These are phyloP conservation scores for Corylus avellana DNA, from an alignment of 306 rosid genomes.

Conservation along the genomic window DNA sequence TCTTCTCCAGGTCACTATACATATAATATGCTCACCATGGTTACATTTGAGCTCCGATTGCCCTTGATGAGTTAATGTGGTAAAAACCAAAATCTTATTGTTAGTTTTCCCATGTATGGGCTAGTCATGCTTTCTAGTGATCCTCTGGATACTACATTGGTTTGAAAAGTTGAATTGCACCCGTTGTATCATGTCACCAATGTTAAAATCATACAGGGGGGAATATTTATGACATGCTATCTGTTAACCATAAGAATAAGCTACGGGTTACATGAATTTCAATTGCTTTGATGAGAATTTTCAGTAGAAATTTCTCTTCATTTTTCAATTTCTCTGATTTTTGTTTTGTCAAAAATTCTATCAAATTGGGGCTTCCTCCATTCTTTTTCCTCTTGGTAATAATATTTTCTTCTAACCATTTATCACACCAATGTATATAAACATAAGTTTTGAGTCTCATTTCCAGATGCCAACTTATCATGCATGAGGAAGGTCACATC, in stretches of 20 bases:
- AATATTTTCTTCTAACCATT: not conserved
- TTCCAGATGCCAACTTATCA: not conserved
- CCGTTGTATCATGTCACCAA: too few species aligned
- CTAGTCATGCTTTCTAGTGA: too few species aligned
- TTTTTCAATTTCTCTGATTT: not conserved
- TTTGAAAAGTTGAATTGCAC: too few species aligned
- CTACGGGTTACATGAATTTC: not conserved
- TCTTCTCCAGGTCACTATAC: not conserved
- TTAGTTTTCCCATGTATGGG: not conserved
- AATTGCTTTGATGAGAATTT: not conserved
- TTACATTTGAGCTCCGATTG: not conserved
- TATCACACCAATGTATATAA: not conserved
- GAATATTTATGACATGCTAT: too few species aligned
- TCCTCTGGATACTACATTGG: too few species aligned
- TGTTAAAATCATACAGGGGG: too few species aligned
- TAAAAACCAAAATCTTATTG: not conserved
- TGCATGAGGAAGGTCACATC: not conserved
- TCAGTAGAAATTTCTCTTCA: not conserved
- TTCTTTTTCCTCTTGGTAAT: not conserved
- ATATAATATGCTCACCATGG: not conserved
- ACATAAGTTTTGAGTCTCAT: too few species aligned
- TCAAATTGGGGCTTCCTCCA: not conserved
- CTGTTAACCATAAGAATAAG: not conserved
- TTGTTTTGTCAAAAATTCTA: not conserved
- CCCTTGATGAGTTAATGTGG: not conserved